phyloP scores from a whole-genome alignment of 345 rosid species.

The Geranium rotundifolium region DNA sequence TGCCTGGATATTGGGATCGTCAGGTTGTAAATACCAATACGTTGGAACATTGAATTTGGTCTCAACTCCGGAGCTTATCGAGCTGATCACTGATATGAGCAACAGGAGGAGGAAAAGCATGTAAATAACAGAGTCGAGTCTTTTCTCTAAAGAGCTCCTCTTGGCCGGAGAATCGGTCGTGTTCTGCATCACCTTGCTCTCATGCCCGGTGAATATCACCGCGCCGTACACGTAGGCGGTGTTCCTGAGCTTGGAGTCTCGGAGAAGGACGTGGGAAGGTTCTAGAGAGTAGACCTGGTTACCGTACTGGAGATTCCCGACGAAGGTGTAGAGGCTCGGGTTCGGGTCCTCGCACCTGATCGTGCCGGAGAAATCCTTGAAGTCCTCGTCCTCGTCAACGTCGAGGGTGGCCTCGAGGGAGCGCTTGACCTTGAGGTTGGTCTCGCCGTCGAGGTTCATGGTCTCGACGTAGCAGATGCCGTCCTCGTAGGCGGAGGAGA shows the following conservation, averaged over 20 bases:
- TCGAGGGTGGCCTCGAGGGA: slow-evolving; percentile 11
- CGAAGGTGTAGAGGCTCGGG: slow-evolving; percentile 13
- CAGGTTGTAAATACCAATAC: slow-evolving; percentile 7
- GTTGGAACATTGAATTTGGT: neutral
- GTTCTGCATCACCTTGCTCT: slow-evolving; percentile 18
- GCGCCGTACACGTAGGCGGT: slow-evolving; percentile 13
- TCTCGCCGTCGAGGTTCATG: slow-evolving; percentile 13
- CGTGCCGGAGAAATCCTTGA: slow-evolving; percentile 5
- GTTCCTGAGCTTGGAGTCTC: slow-evolving; percentile 17
- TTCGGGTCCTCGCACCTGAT: slow-evolving; percentile 18
- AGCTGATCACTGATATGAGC: slow-evolving; percentile 4
- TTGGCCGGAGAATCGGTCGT: slow-evolving; percentile 10
- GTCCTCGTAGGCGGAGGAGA: slow-evolving; percentile 10
- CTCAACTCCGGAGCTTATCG: slow-evolving; percentile 8
- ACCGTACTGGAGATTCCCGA: slow-evolving; percentile 10
- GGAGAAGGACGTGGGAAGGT: slow-evolving; percentile 12
- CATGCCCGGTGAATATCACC: slow-evolving; percentile 13
- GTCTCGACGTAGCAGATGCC: slow-evolving; percentile 10
- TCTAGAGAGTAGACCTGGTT: slow-evolving; percentile 9
- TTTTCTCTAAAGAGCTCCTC: slow-evolving; percentile 13
- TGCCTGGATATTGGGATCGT: neutral
- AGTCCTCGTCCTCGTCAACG: slow-evolving; percentile 5
- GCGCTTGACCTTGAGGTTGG: slow-evolving; percentile 12
- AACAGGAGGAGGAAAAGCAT: slow-evolving; percentile 10
- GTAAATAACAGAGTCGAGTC: slow-evolving; percentile 9